Evolutionary conservation across 2,329 filamentous ascomycete species (phyloP), one percentile per base, ranked within the genome.

Genomic region (Coniella vitis): DNA sequence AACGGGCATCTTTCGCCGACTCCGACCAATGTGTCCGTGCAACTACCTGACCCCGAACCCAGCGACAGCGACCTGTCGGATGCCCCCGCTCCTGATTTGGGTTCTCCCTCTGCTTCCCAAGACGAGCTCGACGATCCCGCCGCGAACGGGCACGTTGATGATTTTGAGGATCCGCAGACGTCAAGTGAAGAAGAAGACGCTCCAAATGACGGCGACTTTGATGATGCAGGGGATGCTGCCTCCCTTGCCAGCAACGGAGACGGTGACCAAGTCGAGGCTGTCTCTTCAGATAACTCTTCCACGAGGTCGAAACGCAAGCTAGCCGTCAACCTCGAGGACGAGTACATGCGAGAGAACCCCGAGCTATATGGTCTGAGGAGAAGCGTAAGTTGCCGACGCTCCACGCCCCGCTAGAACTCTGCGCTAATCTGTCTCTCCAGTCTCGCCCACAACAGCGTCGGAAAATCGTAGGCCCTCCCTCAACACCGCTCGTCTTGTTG

Each of bases 281-380:
- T 38, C 31, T 47, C 45, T 34, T 93, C 89, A 40, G 78, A 81
- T 60, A 83, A 84, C 59, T 87, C 84, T 38, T 77, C 76, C 55
- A 77, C 81, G 62, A 78, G 77, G 43, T 68, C 75, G 53, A 95
- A 95, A 74, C 85, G 90, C 68, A 86, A 87, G 69, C 68, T 75
- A 56, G 65, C 75, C 62, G 47, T 51, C 7, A 64, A 79, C 34
- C 82, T 84, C 45, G 87, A 93, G 59, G 85, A 93, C 51, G 84
- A 90, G 40, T 90, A 83, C 62, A 95, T 97, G 59, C 79, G 84
- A 60, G 86, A 88, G 62, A 95, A 98, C 61, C 93, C 93, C 38
- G 90, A 95, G 69, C 75, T 98, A 8, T 98, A 97, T 71, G 93
- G 93, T 41, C 75, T 98, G 57, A 83, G 93, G 59, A 81, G 93